Base-by-base conservation (phyloP, 2,329 filamentous ascomycete species). In the Acrocalymma vagum region DNA sequence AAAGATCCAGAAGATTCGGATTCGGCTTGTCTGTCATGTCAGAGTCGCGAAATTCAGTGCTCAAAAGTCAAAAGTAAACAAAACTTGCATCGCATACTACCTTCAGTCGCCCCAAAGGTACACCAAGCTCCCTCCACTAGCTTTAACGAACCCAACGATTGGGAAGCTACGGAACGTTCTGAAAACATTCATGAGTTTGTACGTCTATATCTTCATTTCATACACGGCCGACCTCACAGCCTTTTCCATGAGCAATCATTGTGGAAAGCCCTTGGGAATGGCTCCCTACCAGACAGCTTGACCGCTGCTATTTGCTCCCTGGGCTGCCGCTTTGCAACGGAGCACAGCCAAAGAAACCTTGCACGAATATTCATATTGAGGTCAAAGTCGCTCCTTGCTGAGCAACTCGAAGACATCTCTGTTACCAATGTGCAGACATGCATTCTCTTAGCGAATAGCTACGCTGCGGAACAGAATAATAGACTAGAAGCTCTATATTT, bases 401-500 rank as follows among this genome's bases (percentile, higher is more conserved):
- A 33, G 51, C 50, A 72, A 35, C 43, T 73, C 16, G 64, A 68
- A 6, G 55, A 69, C n/a, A 59, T 73, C 11, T 68, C 64, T 4
- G 38, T 74, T 13, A 55, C 37, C 3, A 73, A 67, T 1, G 55
- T 74, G 8, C 73, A 75, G 47, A 69, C 69, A 5, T 71, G 69
- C 27, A 63, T 76, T 5, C 48, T 76, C 5, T 48, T 75, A 0
- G 72, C 68, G 2, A 66, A 65, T 3, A 61, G 67, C 16, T 55
- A 47, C 33, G 56, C 47, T 27, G 65, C 62, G 4, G 65, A 73
- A 11, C 63, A 65, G 1, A 55, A 73, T 11, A 58, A 65, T 5
- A 58, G 57, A 1, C 54, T 69, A 0, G 73, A 75, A 35, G 61
- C 68, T 1, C 50, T 75, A 11, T 73, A 68, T 44, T 74, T 73